Evolutionary conservation across 1,284 basidiomycete species (phyloP), one percentile per base, ranked within the genome.

Genomic region (Irpex sp.): DNA sequence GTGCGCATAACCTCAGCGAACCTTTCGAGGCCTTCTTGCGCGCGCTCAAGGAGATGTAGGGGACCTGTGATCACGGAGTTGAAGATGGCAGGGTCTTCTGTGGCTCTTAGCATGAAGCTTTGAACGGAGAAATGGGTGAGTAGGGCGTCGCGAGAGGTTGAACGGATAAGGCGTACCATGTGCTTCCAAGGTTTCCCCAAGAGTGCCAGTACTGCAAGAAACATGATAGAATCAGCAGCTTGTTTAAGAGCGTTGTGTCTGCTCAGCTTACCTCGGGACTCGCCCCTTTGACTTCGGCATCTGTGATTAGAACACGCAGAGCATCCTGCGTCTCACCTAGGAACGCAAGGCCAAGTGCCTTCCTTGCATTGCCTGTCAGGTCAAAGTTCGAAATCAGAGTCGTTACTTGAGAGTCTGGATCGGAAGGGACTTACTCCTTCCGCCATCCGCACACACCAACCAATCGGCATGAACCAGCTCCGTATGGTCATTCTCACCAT

Each of bases 381-480:
- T 26, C 21, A 21, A 26, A 26, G 4, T 26, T 26, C 26, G 26
- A 26, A 26, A 26, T 26, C 9, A 35, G 8, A 8, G 6, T 15
- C 7, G 31, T 13, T 26, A 33, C n/a, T 17, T 19, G 49, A 55
- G 11, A 26, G 26, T 13, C 7, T 11, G 8, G 53, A 4, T 4
- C 9, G 2, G 33, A 8, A 6, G 8, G 1, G 9, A 26, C 33
- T 17, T 31, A 76, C 75, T 70, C 66, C 65, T 69, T 6, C 70
- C 76, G 7, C 76, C 76, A 63, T 78, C 76, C 7, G 73, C 69
- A 4, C 75, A 75, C 7, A 77, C 63, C 4, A 78, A 46, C 36
- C 65, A 75, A 6, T 63, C 57, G 15, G 61, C 59, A 8, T 58
- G 15, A 15, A 70, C 55, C 2, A 4, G 17, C 26, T 63, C 70